These are phyloP conservation scores for Malus domestica DNA, from an alignment of 306 rosid genomes.

Conservation along the genomic window ASM211411v1 NC_041797.1:31300501-31301000, in stretches of 20 bases:
- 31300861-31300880: background rate
- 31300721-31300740: background rate
- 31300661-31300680: background rate
- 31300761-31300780: background rate
- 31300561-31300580: slow-evolving; percentile 31
- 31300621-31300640: slow-evolving; percentile 14
- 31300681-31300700: no score
- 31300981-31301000: background rate
- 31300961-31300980: background rate
- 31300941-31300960: slow-evolving; percentile 27
- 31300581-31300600: slow-evolving; percentile 13
- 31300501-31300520: slow-evolving; percentile 50
- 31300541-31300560: slow-evolving; percentile 78
- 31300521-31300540: slow-evolving; percentile 43
- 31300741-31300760: background rate
- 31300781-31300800: background rate
- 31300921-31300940: slow-evolving; percentile 5
- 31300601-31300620: slow-evolving; percentile 3
- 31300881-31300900: slow-evolving; percentile 13
- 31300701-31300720: background rate
- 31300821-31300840: slow-evolving; percentile 33
- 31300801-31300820: slow-evolving; percentile 15
- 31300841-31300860: slow-evolving; percentile 2
- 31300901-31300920: background rate
- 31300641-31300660: slow-evolving; percentile 14